These are phyloP conservation scores for Cyberlindnera misumaiensis DNA, from an alignment of 805 yeast species.

Conservation along the genomic window DNA sequence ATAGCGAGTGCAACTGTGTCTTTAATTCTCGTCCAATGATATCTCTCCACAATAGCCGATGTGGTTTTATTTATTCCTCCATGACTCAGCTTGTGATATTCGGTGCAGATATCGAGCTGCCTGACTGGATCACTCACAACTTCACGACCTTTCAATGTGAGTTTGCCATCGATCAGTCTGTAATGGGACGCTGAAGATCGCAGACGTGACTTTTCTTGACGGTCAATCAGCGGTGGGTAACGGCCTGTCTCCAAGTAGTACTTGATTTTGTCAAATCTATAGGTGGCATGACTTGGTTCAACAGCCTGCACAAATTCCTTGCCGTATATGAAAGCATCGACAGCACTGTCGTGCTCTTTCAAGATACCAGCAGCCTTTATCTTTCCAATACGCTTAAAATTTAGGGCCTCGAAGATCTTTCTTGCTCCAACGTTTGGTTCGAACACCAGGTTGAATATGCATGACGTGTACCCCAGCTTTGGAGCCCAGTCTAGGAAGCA, in stretches of 20 bases:
- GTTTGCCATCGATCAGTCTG: slow-evolving; percentile 59
- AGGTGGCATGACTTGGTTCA: slow-evolving; percentile 38
- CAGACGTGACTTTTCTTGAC: slow-evolving; percentile 83
- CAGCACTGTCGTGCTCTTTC: slow-evolving; percentile 77
- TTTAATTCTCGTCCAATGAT: slow-evolving; percentile 89
- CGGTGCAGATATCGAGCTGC: slow-evolving; percentile 69
- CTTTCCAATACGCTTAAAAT: slow-evolving; percentile 73
- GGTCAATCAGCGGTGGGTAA: slow-evolving; percentile 77
- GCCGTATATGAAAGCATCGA: slow-evolving; percentile 83
- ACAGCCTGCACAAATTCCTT: slow-evolving; percentile 56
- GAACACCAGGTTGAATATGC: slow-evolving; percentile 78
- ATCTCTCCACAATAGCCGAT: slow-evolving; percentile 64
- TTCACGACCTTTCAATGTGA: slow-evolving; percentile 71
- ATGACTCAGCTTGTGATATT: slow-evolving; percentile 63
- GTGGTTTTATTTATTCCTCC: slow-evolving; percentile 90
- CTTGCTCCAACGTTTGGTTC: slow-evolving; percentile 84
- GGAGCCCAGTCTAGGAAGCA: slow-evolving; percentile 91
- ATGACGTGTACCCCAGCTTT: slow-evolving; percentile 75
- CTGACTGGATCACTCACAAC: slow-evolving; percentile 73
- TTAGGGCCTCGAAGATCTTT: slow-evolving; percentile 65
- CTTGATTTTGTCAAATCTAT: slow-evolving; percentile 64
- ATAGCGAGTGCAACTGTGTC: slow-evolving; percentile 79
- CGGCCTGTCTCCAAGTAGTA: slow-evolving; percentile 75
- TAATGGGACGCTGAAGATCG: slow-evolving; percentile 78
- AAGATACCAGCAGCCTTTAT: slow-evolving; percentile 84